Conservation (phyloP, 768 basidiomycete species). For the Panus rudis region DNA sequence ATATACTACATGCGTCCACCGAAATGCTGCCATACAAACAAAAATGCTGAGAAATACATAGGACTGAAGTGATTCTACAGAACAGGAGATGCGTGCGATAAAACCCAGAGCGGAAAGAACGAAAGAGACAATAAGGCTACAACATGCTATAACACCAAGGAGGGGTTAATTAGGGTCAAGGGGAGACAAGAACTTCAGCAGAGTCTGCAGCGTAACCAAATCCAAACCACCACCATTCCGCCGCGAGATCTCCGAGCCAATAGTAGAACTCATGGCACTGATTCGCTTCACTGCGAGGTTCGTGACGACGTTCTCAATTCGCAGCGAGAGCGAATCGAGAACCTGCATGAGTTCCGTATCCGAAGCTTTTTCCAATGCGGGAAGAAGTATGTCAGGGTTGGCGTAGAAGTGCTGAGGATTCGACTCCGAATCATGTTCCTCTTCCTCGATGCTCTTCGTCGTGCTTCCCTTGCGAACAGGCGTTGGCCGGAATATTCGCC, state of each 20-base stretch:
- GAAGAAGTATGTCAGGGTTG: conserved; percentile 59
- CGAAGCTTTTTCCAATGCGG: conserved; percentile 62
- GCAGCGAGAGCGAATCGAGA: conserved; percentile 67
- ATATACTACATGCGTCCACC: no score
- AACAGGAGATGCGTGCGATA: no score
- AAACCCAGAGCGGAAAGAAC: no score
- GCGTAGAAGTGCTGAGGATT: conserved; percentile 37
- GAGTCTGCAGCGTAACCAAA: conserved; percentile 39
- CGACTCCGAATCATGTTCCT: conserved; percentile 13
- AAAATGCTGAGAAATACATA: no score
- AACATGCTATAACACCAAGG: background rate
- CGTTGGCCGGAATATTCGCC: conserved; percentile 46
- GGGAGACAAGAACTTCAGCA: conserved; percentile 27
- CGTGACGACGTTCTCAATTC: conserved; percentile 64
- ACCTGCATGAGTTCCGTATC: conserved; percentile 68
- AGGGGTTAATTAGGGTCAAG: background rate
- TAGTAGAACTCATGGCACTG: conserved; percentile 15
- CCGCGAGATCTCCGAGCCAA: conserved; percentile 20
- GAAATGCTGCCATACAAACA: no score
- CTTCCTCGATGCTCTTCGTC: conserved; percentile 17
- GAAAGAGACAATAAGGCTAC: background rate
- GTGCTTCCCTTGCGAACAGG: conserved; percentile 40
- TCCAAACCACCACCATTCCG: conserved; percentile 34
- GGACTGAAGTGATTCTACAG: no score
- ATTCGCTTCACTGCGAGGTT: conserved; percentile 15